These are phyloP conservation scores for Davidsoniella virescens DNA, from an alignment of 2,329 filamentous ascomycete species.

Conservation along the genomic window DNA sequence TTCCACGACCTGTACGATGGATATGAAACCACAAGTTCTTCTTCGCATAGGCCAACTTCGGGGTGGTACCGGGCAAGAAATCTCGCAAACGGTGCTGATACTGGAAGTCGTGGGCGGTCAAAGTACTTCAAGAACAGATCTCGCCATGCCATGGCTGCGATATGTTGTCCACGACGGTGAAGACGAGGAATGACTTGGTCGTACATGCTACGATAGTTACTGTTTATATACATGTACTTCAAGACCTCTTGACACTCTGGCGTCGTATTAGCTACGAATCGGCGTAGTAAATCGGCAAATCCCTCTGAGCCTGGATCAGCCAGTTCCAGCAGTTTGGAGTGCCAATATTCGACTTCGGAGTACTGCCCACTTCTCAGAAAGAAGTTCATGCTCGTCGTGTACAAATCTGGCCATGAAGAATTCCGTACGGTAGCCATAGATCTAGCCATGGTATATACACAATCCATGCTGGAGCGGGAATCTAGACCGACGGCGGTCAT, in stretches of 20 bases:
- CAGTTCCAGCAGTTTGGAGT: constrained; percentile 26
- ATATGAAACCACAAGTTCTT: constrained; percentile 21
- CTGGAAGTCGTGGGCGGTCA: constrained; percentile 14
- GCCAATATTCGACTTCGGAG: constrained; percentile 29
- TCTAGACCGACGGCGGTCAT: constrained; percentile 11
- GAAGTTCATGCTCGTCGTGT: constrained; percentile 29
- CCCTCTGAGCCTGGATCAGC: constrained; percentile 27
- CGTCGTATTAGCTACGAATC: constrained; percentile 24
- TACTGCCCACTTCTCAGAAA: constrained; percentile 26
- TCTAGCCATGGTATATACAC: neutral
- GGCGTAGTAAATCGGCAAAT: constrained; percentile 28
- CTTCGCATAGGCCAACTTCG: constrained; percentile 20
- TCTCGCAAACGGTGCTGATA: constrained; percentile 30
- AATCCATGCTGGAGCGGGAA: neutral
- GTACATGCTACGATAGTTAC: constrained; percentile 29
- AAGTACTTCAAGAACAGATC: constrained; percentile 21
- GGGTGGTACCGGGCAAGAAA: constrained; percentile 32
- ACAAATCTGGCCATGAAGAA: constrained; percentile 32
- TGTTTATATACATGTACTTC: constrained; percentile 29
- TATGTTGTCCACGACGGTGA: constrained; percentile 29
- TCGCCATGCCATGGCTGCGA: constrained; percentile 32
- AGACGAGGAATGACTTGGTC: constrained; percentile 35
- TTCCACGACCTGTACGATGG: neutral
- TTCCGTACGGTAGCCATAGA: neutral
- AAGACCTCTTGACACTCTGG: constrained; percentile 25